Evolutionary conservation across 2,329 filamentous ascomycete species (phyloP).

Genomic region (Zalaria sp.): DNA sequence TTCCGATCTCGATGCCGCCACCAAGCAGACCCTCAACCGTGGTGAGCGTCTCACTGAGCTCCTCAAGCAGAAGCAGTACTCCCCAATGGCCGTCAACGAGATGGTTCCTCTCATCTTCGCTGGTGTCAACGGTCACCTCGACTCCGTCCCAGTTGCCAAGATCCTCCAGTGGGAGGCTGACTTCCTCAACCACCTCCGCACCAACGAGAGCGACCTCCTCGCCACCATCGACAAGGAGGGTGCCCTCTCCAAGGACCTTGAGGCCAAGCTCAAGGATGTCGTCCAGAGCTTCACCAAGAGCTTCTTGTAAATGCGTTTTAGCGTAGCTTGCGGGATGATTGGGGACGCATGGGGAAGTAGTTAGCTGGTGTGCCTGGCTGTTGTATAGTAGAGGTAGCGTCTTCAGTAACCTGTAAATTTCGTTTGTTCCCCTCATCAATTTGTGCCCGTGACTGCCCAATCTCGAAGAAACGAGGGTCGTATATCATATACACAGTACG

Average conservation of each 20-base stretch:
- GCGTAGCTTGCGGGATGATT: neutral
- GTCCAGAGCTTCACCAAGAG: conserved; percentile 79
- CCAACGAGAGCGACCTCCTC: conserved; percentile 74
- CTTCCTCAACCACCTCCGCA: conserved; percentile 84
- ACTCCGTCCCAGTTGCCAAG: conserved; percentile 78
- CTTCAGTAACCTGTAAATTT: neutral
- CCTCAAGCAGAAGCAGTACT: conserved; percentile 99
- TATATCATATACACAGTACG: too few species aligned
- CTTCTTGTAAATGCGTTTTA: conserved; percentile 42
- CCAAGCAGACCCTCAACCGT: conserved; percentile 95
- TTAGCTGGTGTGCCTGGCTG: neutral
- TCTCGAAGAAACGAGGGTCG: too few species aligned
- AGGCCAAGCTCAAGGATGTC: conserved; percentile 67
- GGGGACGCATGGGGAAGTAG: neutral
- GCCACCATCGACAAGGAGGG: conserved; percentile 90
- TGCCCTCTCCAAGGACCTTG: conserved; percentile 85
- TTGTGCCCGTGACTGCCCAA: too few species aligned
- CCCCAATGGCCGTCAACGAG: conserved; percentile 96
- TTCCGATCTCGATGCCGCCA: conserved; percentile 96
- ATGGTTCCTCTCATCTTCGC: conserved; percentile 99
- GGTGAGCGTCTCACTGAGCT: conserved; percentile 98
- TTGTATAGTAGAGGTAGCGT: neutral
- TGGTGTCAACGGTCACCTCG: conserved; percentile 95
- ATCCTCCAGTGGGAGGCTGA: conserved; percentile 89
- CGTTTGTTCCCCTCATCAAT: neutral